Base-by-base conservation (phyloP, 139 green algal species). In the Penium margaritaceum region DNA sequence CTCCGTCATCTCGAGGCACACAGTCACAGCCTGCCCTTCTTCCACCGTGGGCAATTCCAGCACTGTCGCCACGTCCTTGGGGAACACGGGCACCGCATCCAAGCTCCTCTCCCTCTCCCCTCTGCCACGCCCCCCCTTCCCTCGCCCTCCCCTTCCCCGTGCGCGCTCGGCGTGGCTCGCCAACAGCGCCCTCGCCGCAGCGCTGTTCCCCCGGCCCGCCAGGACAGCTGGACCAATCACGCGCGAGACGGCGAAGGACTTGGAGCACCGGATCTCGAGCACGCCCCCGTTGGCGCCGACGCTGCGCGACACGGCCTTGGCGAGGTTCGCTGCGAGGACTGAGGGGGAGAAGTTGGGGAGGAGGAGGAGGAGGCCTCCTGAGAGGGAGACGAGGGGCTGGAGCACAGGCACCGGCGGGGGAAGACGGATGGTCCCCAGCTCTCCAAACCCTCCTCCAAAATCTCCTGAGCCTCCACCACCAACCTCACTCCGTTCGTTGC, bases 331-430 rank as follows among this genome's bases (percentile, higher is more conserved):
- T n/a, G n/a, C n/a, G n/a, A n/a, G n/a, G n/a, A n/a, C n/a, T n/a
- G n/a, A n/a, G n/a, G n/a, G n/a, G n/a, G n/a, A n/a, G 44, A 84
- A 81, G 21, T 74, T 78, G 70, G 81, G 68, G 55, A 73, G 57
- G 33, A 85, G 64, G 51, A 82, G 30, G 21, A 80, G 35, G 6
- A 29, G 32, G 44, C 83, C 83, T 3, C 83, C 83, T 32, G 77
- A 79, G 34, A 34, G 39, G 17, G 72, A 36, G 1, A 73, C 58
- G 14, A 87, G 44, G 0, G 66, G 41, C 15, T 39, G 63, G 37
- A 87, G 57, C 51, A 79, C 27, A 5, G 73, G 72, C 29, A 83
- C 72, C 33, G 70, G 72, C 1, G 82, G n/a, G n/a, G n/a, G n/a
- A n/a, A n/a, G n/a, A n/a, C n/a, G n/a, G n/a, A n/a, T n/a, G n/a